Percentiles rank a stretch among this genome's conserved stretches.
These are phyloP conservation scores for Venturia nashicola DNA, from an alignment of 2,329 filamentous ascomycete species.

Conservation along the genomic window DNA sequence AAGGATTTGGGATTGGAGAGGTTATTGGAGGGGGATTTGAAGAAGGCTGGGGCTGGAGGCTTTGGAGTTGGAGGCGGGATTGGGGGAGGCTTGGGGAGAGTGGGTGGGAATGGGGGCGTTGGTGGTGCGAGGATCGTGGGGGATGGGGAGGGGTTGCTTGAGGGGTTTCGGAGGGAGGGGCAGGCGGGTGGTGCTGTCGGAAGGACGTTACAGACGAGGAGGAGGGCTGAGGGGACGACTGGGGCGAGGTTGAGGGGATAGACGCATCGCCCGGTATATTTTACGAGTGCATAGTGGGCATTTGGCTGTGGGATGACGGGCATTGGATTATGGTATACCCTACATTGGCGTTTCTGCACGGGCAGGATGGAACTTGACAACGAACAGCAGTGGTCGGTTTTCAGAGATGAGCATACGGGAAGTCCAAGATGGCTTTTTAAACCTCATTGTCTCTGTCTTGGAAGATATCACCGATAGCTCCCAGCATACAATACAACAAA, in stretches of 20 bases:
- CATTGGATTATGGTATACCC: constrained; percentile 4
- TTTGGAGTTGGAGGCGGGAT: background rate
- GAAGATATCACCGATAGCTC: too few species aligned
- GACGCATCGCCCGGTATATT: too few species aligned
- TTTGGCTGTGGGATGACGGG: background rate
- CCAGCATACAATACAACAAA: background rate
- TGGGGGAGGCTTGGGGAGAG: background rate
- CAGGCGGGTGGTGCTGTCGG: background rate
- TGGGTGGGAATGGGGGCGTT: background rate
- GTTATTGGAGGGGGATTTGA: constrained; percentile 37
- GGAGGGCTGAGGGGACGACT: constrained; percentile 6
- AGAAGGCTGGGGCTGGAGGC: background rate
- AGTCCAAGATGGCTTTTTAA: too few species aligned
- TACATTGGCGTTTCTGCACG: background rate
- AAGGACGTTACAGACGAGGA: background rate
- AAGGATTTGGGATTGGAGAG: constrained; percentile 63
- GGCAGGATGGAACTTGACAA: background rate
- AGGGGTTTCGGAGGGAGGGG: background rate
- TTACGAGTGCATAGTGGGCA: too few species aligned
- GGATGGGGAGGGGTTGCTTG: background rate
- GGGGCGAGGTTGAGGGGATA: constrained; percentile 6
- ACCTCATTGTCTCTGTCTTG: too few species aligned
- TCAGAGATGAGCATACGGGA: too few species aligned
- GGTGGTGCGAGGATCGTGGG: background rate
- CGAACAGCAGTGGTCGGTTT: too few species aligned